These are phyloP conservation scores for Nicotiana paniculata DNA, from an alignment of 257 asterid genomes.

Conservation along the genomic window DNA sequence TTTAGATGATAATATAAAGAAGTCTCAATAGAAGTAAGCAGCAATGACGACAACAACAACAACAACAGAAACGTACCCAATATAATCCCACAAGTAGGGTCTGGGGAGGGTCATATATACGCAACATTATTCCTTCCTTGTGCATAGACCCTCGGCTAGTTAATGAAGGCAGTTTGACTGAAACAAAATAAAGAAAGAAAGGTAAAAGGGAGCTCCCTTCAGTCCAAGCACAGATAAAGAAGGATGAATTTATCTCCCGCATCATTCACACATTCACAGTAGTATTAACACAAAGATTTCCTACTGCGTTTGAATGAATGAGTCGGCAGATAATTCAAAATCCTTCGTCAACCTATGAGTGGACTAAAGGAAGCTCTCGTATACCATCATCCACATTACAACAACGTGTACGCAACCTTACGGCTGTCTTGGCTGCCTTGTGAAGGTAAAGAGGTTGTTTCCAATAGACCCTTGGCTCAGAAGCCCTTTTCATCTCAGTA, in stretches of 20 bases:
- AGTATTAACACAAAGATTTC: neutral
- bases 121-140: too few species aligned
- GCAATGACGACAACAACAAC: too few species aligned
- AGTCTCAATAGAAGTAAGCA: too few species aligned
- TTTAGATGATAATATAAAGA: too few species aligned
- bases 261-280: slow-evolving; percentile 63
- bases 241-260: slow-evolving; percentile 65
- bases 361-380: slow-evolving; percentile 76
- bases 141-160: too few species aligned
- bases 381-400: neutral
- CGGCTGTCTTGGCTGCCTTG: too few species aligned
- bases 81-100: too few species aligned
- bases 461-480: fast-evolving
- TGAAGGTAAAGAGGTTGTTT: too few species aligned
- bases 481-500: neutral
- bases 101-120: too few species aligned
- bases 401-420: too few species aligned
- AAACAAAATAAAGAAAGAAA: neutral
- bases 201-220: slow-evolving; percentile 85
- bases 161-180: too few species aligned
- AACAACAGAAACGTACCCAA: too few species aligned
- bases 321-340: slow-evolving; percentile 64
- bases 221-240: slow-evolving; percentile 66
- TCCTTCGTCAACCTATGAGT: slow-evolving; percentile 46
- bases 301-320: slow-evolving; percentile 58